Evolutionary conservation across 805 yeast genomes (phyloP), one percentile per base, ranked within the genome.

Genomic region (Myxozyma sirexii): DNA sequence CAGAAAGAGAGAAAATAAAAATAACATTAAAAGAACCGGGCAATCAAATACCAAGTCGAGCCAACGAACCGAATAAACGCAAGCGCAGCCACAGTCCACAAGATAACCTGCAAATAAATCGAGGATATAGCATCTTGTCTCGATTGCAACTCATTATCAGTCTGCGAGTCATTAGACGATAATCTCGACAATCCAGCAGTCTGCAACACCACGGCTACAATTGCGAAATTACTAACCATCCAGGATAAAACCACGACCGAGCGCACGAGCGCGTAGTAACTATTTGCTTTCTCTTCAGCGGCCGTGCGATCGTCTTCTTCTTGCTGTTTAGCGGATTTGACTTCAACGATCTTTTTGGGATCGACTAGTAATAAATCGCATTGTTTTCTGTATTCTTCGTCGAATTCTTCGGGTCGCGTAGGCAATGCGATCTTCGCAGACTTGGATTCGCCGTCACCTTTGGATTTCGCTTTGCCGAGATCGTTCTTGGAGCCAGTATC

Each of bases 241-340:
- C 99, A 94, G n/a, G 84, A 76, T 69, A 94, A 81, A n/a, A 94
- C 99, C 54, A 94, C 97, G 66, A 94, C 82, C 0, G 99, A 90
- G 76, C 99, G 85, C 23, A 94, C 87, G 71, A 93, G 96, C 71
- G 97, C 84, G 71, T 94, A 96, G 72, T 94, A 93, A 72, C 94
- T 69, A 38, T 70, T 59, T 6, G 73, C 70, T 21, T 71, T 74
- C 17, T 77, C 76, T 38, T 77, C 75, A 5, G 75, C 74, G 4
- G 55, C 56, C 7, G 69, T 71, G 35, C 77, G 75, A 13, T 27
- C 46, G 3, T 38, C 59, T 35, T 17, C 63, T 24, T 12, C 75
- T 76, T 47, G 83, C 86, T 8, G 84, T 82, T 59, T 81, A 78
- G 39, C 41, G 1, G 26, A n/a, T 71, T 92, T 81, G 69, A 86